A percentile compares a stretch with the other conserved stretches of the same genome.
Evolutionary conservation across 352 stramenopile species (phyloP).

Genomic region (Phytophthora idaei): DNA sequence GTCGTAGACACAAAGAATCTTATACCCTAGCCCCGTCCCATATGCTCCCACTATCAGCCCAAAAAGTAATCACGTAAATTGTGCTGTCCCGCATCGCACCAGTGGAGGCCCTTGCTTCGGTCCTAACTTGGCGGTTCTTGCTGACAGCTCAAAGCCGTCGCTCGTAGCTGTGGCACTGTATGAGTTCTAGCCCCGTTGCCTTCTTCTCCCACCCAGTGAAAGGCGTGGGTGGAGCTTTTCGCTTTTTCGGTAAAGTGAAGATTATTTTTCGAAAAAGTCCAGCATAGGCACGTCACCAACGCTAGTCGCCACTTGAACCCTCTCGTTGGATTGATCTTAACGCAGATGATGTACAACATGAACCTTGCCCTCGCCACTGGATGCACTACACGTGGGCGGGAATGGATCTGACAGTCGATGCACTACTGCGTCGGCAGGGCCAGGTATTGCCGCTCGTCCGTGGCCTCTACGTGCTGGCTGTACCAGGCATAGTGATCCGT

Average conservation of each 20-base stretch:
- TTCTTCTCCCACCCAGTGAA: too few species aligned
- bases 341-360: conserved; percentile 3
- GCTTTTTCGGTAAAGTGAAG: conserved; percentile 4
- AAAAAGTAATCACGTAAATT: conserved; percentile 7
- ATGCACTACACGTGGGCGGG: conserved; percentile 8
- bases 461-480: conserved; percentile 17
- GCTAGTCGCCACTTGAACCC: conserved; percentile 2
- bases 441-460: conserved; percentile 5
- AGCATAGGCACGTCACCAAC: conserved; percentile 9
- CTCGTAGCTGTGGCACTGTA: too few species aligned
- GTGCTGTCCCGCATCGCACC: too few species aligned
- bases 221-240: too few species aligned
- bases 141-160: too few species aligned
- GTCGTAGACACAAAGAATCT: conserved; percentile 15
- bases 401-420: not conserved
- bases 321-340: conserved; percentile 2
- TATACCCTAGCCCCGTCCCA: conserved; percentile 1
- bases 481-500: conserved; percentile 45
- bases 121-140: too few species aligned
- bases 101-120: too few species aligned
- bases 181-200: too few species aligned
- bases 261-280: conserved; percentile 3
- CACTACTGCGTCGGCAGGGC: conserved; percentile 17
- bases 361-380: conserved; percentile 5
- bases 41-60: conserved; percentile 11